These are phyloP conservation scores for Coemansia sp. DNA, from an alignment of 192 early-diverging fungal genomes.

Conservation along the genomic window DNA sequence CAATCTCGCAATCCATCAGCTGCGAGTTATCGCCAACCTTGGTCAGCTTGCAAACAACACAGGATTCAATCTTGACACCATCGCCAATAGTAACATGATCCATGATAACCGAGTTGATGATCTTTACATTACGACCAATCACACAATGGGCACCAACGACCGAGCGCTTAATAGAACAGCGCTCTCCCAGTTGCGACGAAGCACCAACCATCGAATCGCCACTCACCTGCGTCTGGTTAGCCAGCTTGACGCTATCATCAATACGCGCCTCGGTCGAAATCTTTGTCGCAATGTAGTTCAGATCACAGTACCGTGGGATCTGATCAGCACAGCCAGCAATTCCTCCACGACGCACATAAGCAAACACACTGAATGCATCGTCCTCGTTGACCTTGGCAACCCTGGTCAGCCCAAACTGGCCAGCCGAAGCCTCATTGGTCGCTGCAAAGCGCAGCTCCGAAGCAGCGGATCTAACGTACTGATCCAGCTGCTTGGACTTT, in stretches of 20 bases:
- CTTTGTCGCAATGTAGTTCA: slow-evolving; percentile 71
- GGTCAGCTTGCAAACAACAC: slow-evolving; percentile 78
- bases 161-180: slow-evolving; percentile 90
- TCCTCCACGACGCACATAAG: slow-evolving; percentile 60
- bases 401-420: slow-evolving; percentile 24
- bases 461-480: slow-evolving; percentile 27
- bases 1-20: slow-evolving; percentile 83
- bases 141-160: slow-evolving; percentile 88
- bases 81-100: slow-evolving; percentile 94
- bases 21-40: slow-evolving; percentile 70
- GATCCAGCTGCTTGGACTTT: slow-evolving; percentile 31
- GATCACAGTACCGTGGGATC: slow-evolving; percentile 76
- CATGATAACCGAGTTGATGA: slow-evolving; percentile 94
- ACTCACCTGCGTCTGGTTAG: slow-evolving; percentile 72
- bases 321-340: slow-evolving; percentile 84
- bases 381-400: slow-evolving; percentile 22
- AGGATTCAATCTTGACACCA: slow-evolving; percentile 83
- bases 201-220: slow-evolving; percentile 89
- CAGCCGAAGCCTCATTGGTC: slow-evolving; percentile 37
- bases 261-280: slow-evolving; percentile 55
- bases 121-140: slow-evolving; percentile 97
- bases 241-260: slow-evolving; percentile 65
- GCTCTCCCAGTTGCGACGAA: slow-evolving; percentile 83
- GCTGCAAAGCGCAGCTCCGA: slow-evolving; percentile 24
- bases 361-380: slow-evolving; percentile 52